A percentile compares a stretch with the other conserved stretches of the same genome.
phyloP scores from a whole-genome alignment of 202 grass and related monocot species.

The Setaria viridis region DNA sequence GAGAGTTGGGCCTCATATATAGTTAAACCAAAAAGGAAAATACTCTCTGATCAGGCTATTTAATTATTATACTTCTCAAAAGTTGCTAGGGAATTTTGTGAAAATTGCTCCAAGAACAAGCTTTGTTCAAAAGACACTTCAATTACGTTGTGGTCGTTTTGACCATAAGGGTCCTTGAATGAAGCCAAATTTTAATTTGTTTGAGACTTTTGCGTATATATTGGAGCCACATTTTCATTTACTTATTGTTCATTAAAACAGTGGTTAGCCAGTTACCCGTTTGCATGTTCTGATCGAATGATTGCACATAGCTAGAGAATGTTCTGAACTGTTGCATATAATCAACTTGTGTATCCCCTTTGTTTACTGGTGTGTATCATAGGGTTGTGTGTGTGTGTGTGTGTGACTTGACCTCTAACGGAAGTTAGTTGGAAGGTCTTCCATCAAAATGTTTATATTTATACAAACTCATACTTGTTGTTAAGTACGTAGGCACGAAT shows the following conservation, averaged over 20 bases:
- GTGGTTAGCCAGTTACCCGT: neutral
- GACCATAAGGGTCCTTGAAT: no score
- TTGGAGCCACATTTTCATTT: neutral
- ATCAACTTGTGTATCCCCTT: neutral
- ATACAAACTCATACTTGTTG: neutral
- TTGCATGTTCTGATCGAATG: neutral
- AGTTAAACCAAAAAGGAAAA: no score
- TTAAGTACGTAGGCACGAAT: neutral
- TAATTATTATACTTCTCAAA: no score
- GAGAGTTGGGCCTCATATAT: no score
- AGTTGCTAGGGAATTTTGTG: no score
- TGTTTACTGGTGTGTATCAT: neutral
- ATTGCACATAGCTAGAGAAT: neutral
- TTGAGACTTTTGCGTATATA: no score
- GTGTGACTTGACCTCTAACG: slow-evolving; percentile 19
- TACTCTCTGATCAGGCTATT: no score
- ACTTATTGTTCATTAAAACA: neutral
- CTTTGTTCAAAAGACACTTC: no score
- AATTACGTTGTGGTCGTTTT: no score
- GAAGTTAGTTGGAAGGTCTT: slow-evolving; percentile 35
- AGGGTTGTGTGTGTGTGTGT: neutral
- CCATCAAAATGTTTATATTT: neutral
- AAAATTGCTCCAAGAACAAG: no score
- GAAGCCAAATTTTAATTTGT: no score
- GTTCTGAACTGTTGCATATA: neutral